Conservation (phyloP, 1,284 basidiomycete species). For the Lignosus rhinocerotis region DNA sequence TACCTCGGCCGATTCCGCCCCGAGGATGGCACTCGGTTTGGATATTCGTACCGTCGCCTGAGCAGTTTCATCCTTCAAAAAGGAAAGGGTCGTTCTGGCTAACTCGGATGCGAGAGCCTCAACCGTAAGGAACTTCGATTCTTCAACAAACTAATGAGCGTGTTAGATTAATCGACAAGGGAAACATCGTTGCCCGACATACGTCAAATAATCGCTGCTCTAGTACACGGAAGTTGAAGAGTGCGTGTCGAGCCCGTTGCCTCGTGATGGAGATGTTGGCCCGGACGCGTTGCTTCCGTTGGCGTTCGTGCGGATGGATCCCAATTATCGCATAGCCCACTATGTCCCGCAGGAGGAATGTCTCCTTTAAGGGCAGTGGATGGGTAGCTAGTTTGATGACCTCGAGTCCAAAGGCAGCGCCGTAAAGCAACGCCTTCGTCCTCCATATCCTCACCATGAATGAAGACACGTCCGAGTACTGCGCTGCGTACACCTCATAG, state of each 20-base stretch:
- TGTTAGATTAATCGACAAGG: not conserved
- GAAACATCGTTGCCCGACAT: slow-evolving; percentile 20
- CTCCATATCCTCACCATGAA: slow-evolving; percentile 48
- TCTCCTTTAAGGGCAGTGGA: slow-evolving; percentile 19
- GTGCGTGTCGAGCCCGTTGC: slow-evolving; percentile 17
- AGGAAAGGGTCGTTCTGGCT: slow-evolving; percentile 44
- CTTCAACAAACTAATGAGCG: slow-evolving; percentile 37
- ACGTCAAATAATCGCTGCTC: slow-evolving; percentile 44
- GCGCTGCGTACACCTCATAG: slow-evolving; percentile 42
- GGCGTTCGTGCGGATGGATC: slow-evolving; percentile 71
- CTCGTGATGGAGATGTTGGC: slow-evolving; percentile 49
- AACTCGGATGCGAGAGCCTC: slow-evolving; percentile 72
- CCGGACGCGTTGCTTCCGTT: slow-evolving; percentile 68
- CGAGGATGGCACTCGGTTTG: slow-evolving; percentile 79
- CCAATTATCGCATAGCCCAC: slow-evolving; percentile 67
- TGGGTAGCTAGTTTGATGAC: slow-evolving; percentile 31
- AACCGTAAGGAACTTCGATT: slow-evolving; percentile 66
- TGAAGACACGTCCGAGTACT: slow-evolving; percentile 39
- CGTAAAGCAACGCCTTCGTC: slow-evolving; percentile 55
- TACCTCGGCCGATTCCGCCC: slow-evolving; percentile 65
- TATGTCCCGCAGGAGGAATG: slow-evolving; percentile 51
- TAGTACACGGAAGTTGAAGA: slow-evolving; percentile 41
- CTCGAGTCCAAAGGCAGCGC: slow-evolving; percentile 46
- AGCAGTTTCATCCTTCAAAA: slow-evolving; percentile 26
- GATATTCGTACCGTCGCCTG: slow-evolving; percentile 61